Evolutionary conservation across 768 basidiomycete genomes (phyloP), one percentile per base, ranked within the genome.

Genomic region (Mycena albidolilacea): DNA sequence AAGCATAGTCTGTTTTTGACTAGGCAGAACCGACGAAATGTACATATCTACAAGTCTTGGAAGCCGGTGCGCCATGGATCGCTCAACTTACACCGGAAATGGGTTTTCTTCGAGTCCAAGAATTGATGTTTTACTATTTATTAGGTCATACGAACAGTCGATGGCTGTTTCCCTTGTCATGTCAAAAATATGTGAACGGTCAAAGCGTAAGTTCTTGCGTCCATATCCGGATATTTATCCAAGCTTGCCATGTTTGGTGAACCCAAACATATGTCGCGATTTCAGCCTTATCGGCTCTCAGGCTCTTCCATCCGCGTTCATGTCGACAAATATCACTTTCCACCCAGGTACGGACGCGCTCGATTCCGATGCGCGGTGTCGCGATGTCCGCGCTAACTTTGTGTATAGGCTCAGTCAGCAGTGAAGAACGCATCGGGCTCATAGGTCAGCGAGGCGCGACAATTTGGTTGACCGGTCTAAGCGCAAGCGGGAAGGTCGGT

Each of bases 391-490:
- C 50, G 17, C 30, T 30, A 37, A 43, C 63, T 70, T 67, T 72
- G 30, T 5, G n/a, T 48, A 50, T 77, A 95, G 94, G 96, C 61
- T 92, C 95, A 60, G 92, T 97, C 50, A 86, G 84, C 48, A 80
- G 85, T 19, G 78, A 85, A 44, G 96, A 97, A 84, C 93, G 97
- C 70, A 82, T 85, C 21, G 78, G 85, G 35, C 82, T 95, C 15
- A 86, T 97, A 19, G 84, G 88, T 21, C 97, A 99, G 81, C 92
- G 89, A 75, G 97, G 97, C 23, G 89, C 93, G 6, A 99, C 97
- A 0, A 90, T 99, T 80, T 99, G 98, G 98, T 84, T 99, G 71
- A 99, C 98, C 8, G 98, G 98, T 7, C 90, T 99, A 19, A 97
- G 95, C 78, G 97, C 94, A 8, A 96, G 95, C 80, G 97, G 97